Evolutionary conservation across 345 rosid species (phyloP).

Genomic region (Salix arbutifolia): DNA sequence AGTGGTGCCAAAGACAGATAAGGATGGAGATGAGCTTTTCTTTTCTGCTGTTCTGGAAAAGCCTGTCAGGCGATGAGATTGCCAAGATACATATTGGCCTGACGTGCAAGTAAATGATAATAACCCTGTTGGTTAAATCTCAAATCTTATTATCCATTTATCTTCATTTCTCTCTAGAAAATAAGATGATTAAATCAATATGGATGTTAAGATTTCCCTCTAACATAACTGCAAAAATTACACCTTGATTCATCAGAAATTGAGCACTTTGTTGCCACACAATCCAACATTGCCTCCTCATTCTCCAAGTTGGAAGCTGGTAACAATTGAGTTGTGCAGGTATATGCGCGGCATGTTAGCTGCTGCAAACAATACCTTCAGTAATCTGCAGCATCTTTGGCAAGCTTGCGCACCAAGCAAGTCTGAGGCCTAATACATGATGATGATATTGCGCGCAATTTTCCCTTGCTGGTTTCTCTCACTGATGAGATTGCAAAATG

Average conservation of each 20-base stretch:
- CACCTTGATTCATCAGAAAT: neutral
- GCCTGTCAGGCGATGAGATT: constrained; percentile 31
- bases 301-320: neutral
- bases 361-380: neutral
- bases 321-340: neutral
- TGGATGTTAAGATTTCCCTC: neutral
- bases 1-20: constrained; percentile 46
- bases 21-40: constrained; percentile 40
- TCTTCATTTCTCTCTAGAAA: neutral
- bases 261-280: neutral
- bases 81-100: too few relatives aligned
- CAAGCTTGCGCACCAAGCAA: neutral
- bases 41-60: constrained; percentile 58
- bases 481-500: neutral
- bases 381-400: neutral
- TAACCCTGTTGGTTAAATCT: neutral
- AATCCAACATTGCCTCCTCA: neutral
- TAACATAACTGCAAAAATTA: neutral
- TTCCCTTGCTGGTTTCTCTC: neutral
- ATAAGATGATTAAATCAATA: neutral
- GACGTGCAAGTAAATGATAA: too few relatives aligned
- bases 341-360: neutral
- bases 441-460: neutral
- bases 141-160: neutral
- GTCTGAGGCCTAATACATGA: neutral